Base-by-base conservation (phyloP, 352 stramenopile genomes). In the Blastocystis sp. region DNA sequence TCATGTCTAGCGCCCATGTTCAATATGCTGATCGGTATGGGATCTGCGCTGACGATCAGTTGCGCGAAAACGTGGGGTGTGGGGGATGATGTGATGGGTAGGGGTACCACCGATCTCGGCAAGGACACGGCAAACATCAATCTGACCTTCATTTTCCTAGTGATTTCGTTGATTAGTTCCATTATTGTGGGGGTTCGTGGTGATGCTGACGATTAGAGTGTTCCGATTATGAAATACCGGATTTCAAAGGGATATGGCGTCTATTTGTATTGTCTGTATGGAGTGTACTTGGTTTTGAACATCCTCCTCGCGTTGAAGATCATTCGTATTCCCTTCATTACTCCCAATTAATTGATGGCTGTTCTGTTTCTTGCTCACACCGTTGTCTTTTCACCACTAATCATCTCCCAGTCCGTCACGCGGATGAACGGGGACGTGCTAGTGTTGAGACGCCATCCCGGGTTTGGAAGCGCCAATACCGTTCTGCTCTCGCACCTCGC, bases 21-120 rank as follows among this genome's bases (percentile, higher is more conserved):
- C 88, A 92, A 92, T 65, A 90, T 91, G 51, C 78, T 91, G n/a
- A 59, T 92, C 26, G 91, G 91, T 50, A 79, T 91, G 55, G 91
- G 91, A 29, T 26, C 91, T 24, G 69, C 66, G 1, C 62, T 92
- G 12, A 69, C 88, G 16, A 88, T 92, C 41, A 62, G 50, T 4
- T 89, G 79, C 61, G 66, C 79, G 12, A 69, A 62, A 65, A 77
- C 39, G 79, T 89, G 35, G 24, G 24, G 33, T 35, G 60, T 31
- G 39, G n/a, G n/a, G 51, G 62, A 24, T 88, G 63, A 70, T n/a
- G 31, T 90, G n/a, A 82, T 74, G 31, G 41, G 61, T 50, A 90
- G 37, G 21, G 77, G 81, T 55, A 63, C 31, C 13, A 62, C 74
- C 2, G 79, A 89, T 61, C 39, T 90, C 26, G 78, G 90, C 24